Conservation (phyloP, 73 alveolate species). For the Paramecium primaurelia region DNA sequence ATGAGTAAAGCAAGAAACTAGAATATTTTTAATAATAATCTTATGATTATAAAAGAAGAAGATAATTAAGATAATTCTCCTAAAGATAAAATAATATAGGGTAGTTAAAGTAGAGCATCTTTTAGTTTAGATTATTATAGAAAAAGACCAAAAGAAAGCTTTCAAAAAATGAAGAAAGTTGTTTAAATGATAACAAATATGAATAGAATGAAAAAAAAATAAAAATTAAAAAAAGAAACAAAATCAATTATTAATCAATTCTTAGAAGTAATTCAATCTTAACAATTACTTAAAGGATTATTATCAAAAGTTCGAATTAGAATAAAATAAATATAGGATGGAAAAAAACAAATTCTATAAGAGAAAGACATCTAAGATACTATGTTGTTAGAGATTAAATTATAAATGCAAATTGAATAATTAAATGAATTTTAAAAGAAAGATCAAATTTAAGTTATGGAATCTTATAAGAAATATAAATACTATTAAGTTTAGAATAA, state of each 20-base stretch:
- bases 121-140: background rate
- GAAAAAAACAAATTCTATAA: background rate
- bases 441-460: background rate
- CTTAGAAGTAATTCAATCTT: background rate
- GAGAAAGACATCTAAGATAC: slow-evolving; percentile 9
- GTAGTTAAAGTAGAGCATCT: background rate
- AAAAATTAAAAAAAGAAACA: background rate
- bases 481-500: background rate
- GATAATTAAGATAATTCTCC: background rate
- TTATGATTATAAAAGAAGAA: background rate
- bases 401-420: background rate
- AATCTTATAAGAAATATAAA: background rate
- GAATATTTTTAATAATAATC: background rate
- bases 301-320: background rate
- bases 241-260: background rate
- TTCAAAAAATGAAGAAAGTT: background rate
- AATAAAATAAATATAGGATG: background rate
- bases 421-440: background rate
- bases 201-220: background rate
- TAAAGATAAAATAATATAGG: background rate
- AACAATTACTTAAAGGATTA: background rate
- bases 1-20: background rate
- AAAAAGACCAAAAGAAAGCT: background rate
- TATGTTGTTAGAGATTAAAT: background rate
- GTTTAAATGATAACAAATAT: background rate